Base-by-base conservation (phyloP, 1,139 yeast genomes). In the Meyerozyma sp. region DNA sequence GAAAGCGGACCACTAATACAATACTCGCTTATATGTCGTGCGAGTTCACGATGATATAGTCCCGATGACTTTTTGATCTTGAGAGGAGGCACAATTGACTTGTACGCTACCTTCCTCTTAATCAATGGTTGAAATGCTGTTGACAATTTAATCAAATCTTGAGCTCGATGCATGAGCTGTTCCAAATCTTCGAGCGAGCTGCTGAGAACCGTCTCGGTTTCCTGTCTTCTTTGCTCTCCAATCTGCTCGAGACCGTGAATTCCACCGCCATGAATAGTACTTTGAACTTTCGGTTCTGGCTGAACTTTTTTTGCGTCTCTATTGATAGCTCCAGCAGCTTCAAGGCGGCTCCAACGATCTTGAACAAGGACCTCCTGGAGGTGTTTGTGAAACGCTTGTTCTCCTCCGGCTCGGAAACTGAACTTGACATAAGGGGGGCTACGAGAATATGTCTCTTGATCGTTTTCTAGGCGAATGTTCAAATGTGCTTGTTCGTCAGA, bases 131-230 rank as follows among this genome's bases (percentile, higher is more conserved):
- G 69, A 60, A 79, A 73, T 38, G 78, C 64, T 41, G 73, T 68
- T 23, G 84, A 61, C 28, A 90, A 62, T 39, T 72, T 68, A 37
- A 84, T 78, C 41, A 91, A 75, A 45, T 90, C 95, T 53, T 81
- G 81, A 1, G 91, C 95, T 49, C 86, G 78, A 23, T 81, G 74
- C 84, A 89, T 83, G 42, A 91, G 67, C 39, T 84, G 84, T 49
- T 84, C 84, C 40, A 91, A 64, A 59, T 89, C 96, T 44, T 83
- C 85, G 36, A 91, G 65, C 0, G 96, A 90, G 29, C 77, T 75
- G 32, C 80, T 77, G 43, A 90, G 67, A 0, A 90, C 73, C 18
- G 73, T 58, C 46, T 86, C 88, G 49, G 84, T 85, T 42, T 78
- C 75, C 44, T 74, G 70, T 8, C 86, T 66, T 52, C 78, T 77